Base-by-base conservation (phyloP, 179 eudicot genomes). In the Pouteria campechiana region DNA sequence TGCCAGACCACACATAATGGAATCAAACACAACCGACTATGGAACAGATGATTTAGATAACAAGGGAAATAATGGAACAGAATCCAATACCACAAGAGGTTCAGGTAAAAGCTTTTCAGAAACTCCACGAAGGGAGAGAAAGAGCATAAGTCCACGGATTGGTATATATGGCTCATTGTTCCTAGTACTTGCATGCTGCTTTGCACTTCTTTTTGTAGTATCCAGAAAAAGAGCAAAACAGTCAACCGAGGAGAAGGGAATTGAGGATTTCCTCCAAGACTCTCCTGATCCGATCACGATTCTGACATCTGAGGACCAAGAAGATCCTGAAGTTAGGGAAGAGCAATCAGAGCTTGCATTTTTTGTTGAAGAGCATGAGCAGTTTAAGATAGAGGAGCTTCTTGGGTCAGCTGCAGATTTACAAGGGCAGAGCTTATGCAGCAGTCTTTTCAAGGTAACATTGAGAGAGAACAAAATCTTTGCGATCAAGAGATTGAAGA, bases 241-340 rank as follows among this genome's bases (percentile, higher is more conserved):
- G n/a, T 5, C 17, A n/a, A 39, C 68, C 2, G 65, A 45, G 33
- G 65, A 47, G 32, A 60, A 56, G 57, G 65, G 47, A 46, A 64
- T 73, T 14, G 75, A 73, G 19, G 68, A 68, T 16, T 35, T 73
- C 53, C 68, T 73, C 17, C 32, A 41, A 47, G 58, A 61, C 74
- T 2, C 78, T 10, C 45, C 58, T 7, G n/a, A n/a, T n/a, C n/a
- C n/a, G n/a, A 18, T 32, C 3, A 47, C 20, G 21, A 38, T 8
- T 47, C 48, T 57, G 7, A 45, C 49, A 10, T 17, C 35, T 0
- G 41, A 50, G 4, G 50, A 25, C 5, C 19, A 33, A 13, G 66
- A 44, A 17, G 61, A 37, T 31, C n/a, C 55, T 28, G 25, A 49
- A 54, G 51, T 40, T 37, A 3, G 48, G 18, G 62, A 53, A 18